Conservation (phyloP, 1,284 basidiomycete genomes). For the Meira miltonrushii region DNA sequence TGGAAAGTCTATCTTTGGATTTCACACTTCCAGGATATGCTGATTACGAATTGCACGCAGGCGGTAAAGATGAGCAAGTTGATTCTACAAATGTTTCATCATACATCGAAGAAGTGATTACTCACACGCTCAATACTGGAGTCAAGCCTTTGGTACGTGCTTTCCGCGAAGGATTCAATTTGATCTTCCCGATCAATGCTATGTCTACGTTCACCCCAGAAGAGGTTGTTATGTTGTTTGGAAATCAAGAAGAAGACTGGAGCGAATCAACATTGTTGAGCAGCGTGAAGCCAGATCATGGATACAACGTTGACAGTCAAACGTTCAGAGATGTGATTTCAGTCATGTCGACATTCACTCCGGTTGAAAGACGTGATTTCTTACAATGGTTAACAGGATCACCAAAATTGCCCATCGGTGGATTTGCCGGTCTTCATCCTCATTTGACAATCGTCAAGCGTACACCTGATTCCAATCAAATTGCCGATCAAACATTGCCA, state of each 20-base stretch:
- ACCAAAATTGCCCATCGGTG: constrained; percentile 66
- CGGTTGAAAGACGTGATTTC: constrained; percentile 71
- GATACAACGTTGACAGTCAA: constrained; percentile 88
- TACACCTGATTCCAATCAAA: constrained; percentile 71
- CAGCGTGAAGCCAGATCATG: constrained; percentile 92
- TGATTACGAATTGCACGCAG: constrained; percentile 80
- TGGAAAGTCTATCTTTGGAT: constrained; percentile 85
- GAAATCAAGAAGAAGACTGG: constrained; percentile 74
- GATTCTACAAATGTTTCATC: constrained; percentile 79
- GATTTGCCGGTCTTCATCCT: constrained; percentile 90
- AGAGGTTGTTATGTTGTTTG: constrained; percentile 87
- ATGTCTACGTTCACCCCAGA: constrained; percentile 87
- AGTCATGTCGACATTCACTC: constrained; percentile 76
- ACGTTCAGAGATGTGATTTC: constrained; percentile 81
- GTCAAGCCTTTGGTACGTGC: constrained; percentile 41
- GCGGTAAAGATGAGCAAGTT: constrained; percentile 72
- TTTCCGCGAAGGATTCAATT: constrained; percentile 56
- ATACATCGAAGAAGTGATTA: constrained; percentile 65
- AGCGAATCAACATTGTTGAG: constrained; percentile 69
- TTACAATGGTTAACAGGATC: constrained; percentile 97
- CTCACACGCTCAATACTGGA: constrained; percentile 50
- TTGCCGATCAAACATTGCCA: constrained; percentile 89
- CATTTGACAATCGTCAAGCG: constrained; percentile 94
- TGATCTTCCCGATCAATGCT: constrained; percentile 86
- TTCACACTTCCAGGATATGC: constrained; percentile 89